Percentiles rank a stretch among this genome's conserved stretches.
Conservation (phyloP, 495 filamentous ascomycete genomes). For the Penicillium bialowiezense region DNA sequence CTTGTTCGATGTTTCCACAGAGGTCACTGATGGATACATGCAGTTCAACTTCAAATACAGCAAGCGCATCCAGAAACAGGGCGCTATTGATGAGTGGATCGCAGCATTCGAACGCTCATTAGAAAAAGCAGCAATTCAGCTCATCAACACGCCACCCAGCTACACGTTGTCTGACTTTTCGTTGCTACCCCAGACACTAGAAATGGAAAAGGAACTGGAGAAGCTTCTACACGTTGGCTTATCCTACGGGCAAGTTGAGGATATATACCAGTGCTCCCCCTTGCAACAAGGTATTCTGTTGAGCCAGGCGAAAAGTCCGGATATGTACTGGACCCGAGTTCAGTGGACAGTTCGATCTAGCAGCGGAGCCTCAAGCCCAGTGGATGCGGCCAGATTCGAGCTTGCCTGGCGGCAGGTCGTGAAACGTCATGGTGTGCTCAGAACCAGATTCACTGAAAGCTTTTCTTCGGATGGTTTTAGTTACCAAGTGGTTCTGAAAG, state of each 20-base stretch:
- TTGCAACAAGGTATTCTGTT: not conserved
- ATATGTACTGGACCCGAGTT: not conserved
- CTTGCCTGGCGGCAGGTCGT: not conserved
- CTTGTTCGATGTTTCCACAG: not conserved
- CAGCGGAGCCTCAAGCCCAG: not conserved
- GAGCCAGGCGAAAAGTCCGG: not conserved
- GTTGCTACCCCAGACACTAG: not conserved
- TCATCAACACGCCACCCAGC: not conserved
- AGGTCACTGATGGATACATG: not conserved
- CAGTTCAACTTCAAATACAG: not conserved
- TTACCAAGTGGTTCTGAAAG: not conserved
- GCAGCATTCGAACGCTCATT: not conserved
- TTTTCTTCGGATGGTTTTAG: not conserved
- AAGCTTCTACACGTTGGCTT: not conserved
- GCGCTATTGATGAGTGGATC: not conserved
- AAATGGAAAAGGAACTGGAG: not conserved
- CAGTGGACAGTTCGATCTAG: not conserved
- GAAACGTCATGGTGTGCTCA: not conserved
- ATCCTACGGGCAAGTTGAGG: not conserved
- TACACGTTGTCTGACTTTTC: conserved; percentile 2
- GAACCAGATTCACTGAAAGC: not conserved
- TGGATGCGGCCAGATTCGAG: not conserved
- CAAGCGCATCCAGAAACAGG: not conserved
- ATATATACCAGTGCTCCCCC: not conserved
- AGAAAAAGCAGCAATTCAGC: not conserved